Conservation (phyloP, 306 rosid genomes). For the Vigna unguiculata region DNA sequence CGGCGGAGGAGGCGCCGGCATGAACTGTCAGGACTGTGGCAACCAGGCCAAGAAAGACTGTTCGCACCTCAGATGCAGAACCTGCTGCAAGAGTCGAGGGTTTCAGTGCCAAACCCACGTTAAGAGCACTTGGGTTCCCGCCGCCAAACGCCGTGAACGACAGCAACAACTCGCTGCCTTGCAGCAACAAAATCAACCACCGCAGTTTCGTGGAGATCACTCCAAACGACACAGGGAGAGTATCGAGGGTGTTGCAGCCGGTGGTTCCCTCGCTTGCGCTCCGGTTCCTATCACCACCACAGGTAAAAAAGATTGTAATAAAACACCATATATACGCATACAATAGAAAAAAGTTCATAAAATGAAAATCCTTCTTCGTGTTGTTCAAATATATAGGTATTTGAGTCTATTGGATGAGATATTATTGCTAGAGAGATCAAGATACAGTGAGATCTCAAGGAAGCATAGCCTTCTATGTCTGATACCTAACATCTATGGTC, state of each 20-base stretch:
- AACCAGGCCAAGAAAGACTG: constrained; percentile 98
- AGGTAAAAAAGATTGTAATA: constrained; percentile 55
- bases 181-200: constrained; percentile 56
- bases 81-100: constrained; percentile 98
- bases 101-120: constrained; percentile 91
- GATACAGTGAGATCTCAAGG: constrained; percentile 38
- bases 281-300: constrained; percentile 72
- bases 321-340: neutral
- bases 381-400: constrained; percentile 18
- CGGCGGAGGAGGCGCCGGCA: constrained; percentile 46
- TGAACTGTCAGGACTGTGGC: constrained; percentile 96
- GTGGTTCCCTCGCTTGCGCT: constrained; percentile 57
- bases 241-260: constrained; percentile 6
- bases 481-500: constrained; percentile 46
- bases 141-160: constrained; percentile 88
- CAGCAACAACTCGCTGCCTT: constrained; percentile 70
- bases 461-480: constrained; percentile 44
- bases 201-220: constrained; percentile 47
- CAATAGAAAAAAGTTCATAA: neutral
- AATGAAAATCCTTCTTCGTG: neutral
- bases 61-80: constrained; percentile 78
- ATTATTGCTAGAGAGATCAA: constrained; percentile 32
- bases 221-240: constrained; percentile 67
- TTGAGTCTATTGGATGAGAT: constrained; percentile 7
- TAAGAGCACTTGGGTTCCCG: constrained; percentile 98